Base-by-base conservation (phyloP, 192 early-diverging fungal genomes). In the Phycomyces nitens region DNA sequence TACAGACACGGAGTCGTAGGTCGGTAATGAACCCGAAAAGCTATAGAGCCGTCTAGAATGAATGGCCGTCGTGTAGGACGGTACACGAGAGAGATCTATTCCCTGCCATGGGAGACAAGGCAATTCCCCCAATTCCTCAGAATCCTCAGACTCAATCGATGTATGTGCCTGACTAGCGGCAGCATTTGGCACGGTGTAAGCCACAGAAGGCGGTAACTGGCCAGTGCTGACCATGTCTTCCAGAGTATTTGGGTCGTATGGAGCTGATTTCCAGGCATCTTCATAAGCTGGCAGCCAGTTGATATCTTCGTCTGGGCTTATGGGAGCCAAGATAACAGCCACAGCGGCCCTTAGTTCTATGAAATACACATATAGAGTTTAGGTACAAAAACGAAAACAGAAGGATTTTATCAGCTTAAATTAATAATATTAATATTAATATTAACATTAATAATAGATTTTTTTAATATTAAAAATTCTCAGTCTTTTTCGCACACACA, bases 291-390 rank as follows among this genome's bases (percentile, higher is more conserved):
- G 71, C 38, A 68, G 53, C 2, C 49, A 42, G 34, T 64, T 68
- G 3, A 58, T 40, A 38, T 73, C 71, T 41, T 73, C 56, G 24
- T 49, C 43, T 22, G 58, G 70, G 14, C 58, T 61, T 34, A 72
- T 61, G 10, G 56, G 50, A 21, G 67, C 53, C 16, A 77, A 66
- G 38, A 77, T 65, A 5, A 73, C 42, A 26, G 71, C 66, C 11
- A 77, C 43, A 23, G 63, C 43, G 1, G 72, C 75, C 41, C 66
- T 55, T 58, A 77, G 58, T 58, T 77, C 75, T 69, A 49, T 47
- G 3, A 47, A n/a, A 47, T 47, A 47, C 26, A 53, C 21, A 24
- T 34, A 34, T 34, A 34, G 7, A 34, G 29, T 34, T 34, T 34
- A 34, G 7, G 29, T 34, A 34, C 29, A 34, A 34, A 7, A 34